Evolutionary conservation across 768 basidiomycete genomes (phyloP).

Genomic region (Trametes cinnabarina): DNA sequence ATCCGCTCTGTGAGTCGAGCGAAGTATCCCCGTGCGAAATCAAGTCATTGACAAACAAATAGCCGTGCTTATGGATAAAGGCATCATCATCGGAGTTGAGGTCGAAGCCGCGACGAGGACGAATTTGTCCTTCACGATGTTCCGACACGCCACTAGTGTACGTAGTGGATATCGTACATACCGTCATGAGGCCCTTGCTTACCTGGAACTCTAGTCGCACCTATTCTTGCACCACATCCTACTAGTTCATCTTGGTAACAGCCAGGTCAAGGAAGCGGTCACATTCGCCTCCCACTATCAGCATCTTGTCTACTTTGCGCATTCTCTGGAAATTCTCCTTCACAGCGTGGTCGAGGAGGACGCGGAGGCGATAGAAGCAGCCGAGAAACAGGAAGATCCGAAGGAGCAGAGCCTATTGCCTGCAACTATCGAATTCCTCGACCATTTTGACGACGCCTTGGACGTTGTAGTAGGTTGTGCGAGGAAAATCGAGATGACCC

Average conservation of each 20-base stretch:
- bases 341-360: constrained; percentile 93
- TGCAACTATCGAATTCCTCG: constrained; percentile 82
- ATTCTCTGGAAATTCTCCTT: constrained; percentile 90
- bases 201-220: constrained; percentile 59
- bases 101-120: constrained; percentile 75
- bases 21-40: neutral
- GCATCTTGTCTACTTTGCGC: constrained; percentile 86
- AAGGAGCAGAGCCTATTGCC: constrained; percentile 49
- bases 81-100: constrained; percentile 95
- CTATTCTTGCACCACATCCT: constrained; percentile 93
- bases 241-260: constrained; percentile 70
- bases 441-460: constrained; percentile 87
- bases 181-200: neutral
- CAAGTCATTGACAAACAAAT: constrained; percentile 11
- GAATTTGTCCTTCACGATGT: constrained; percentile 85
- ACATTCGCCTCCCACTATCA: constrained; percentile 84
- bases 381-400: constrained; percentile 13
- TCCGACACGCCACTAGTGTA: constrained; percentile 88
- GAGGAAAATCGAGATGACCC: constrained; percentile 89
- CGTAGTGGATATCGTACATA: constrained; percentile 30
- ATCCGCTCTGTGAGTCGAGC: constrained; percentile 75
- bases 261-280: constrained; percentile 72
- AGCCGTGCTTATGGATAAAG: constrained; percentile 99
- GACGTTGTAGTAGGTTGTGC: constrained; percentile 97
- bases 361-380: constrained; percentile 34